Conservation (phyloP, 176 grass and related monocot species). For the Eremochloa ophiuroides region DNA sequence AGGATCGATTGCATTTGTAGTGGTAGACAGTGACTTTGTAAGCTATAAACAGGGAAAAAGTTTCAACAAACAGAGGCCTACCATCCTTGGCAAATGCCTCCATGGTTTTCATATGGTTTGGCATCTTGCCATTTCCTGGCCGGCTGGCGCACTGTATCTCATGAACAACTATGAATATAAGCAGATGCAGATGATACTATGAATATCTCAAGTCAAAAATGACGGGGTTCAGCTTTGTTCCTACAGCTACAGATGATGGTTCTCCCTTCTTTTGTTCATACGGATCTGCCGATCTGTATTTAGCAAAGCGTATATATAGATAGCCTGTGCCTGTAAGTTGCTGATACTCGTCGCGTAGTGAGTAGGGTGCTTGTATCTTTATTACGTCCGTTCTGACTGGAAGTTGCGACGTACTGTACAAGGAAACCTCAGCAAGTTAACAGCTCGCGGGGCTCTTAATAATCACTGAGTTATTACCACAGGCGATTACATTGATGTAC, state of each 20-base stretch:
- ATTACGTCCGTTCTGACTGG: background rate
- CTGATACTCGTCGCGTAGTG: background rate
- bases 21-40: conserved; percentile 20
- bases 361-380: background rate
- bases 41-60: conserved; percentile 1
- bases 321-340: background rate
- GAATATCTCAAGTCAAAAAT: background rate
- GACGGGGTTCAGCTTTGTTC: background rate
- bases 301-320: background rate
- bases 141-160: background rate
- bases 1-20: conserved; percentile 38
- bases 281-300: background rate
- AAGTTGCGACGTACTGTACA: background rate
- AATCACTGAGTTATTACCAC: background rate
- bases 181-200: too few species aligned
- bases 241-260: background rate
- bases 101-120: conserved; percentile 50
- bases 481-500: background rate
- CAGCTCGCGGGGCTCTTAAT: background rate
- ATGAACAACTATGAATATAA: too few species aligned
- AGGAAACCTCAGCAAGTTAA: background rate
- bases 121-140: conserved; percentile 33
- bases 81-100: conserved; percentile 32
- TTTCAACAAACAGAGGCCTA: background rate
- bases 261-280: background rate